Evolutionary conservation across 2,329 filamentous ascomycete species (phyloP).

Genomic region (Cercospora nicotianae): DNA sequence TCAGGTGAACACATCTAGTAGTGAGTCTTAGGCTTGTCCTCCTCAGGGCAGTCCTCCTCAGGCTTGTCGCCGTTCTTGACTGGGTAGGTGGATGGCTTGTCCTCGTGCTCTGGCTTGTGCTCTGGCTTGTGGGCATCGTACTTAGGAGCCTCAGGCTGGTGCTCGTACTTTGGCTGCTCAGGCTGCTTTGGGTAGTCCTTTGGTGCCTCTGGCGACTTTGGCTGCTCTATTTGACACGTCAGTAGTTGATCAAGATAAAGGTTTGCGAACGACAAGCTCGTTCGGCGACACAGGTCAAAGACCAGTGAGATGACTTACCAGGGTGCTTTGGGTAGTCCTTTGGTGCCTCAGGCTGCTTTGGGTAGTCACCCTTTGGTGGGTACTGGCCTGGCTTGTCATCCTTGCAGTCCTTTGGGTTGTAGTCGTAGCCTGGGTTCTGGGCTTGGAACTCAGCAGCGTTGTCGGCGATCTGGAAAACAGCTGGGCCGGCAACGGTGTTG

Average conservation of each 20-base stretch:
- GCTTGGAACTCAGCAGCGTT: constrained; percentile 8
- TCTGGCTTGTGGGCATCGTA: constrained; percentile 1
- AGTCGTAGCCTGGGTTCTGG: constrained; percentile 4
- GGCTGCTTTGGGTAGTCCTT: background rate
- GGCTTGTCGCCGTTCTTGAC: background rate
- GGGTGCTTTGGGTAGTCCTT: background rate
- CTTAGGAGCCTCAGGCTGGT: background rate
- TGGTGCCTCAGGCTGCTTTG: background rate
- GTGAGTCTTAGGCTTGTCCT: background rate
- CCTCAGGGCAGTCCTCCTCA: background rate
- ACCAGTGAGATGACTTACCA: background rate
- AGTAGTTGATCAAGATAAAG: no score
- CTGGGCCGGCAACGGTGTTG: constrained; percentile 36
- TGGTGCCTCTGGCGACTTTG: background rate
- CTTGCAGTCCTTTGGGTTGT: constrained; percentile 6
- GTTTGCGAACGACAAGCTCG: no score
- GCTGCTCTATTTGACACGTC: background rate
- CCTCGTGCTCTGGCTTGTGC: background rate
- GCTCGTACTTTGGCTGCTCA: background rate
- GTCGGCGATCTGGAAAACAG: constrained; percentile 28
- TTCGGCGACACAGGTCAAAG: no score
- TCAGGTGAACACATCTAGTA: background rate
- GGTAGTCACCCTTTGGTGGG: background rate
- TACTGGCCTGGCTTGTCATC: background rate
- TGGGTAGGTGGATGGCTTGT: background rate